A percentile compares a stretch with the other conserved stretches of the same genome.
These are phyloP conservation scores for Saccharomycopsis guyanensis DNA, from an alignment of 805 yeast species.

Conservation along the genomic window DNA sequence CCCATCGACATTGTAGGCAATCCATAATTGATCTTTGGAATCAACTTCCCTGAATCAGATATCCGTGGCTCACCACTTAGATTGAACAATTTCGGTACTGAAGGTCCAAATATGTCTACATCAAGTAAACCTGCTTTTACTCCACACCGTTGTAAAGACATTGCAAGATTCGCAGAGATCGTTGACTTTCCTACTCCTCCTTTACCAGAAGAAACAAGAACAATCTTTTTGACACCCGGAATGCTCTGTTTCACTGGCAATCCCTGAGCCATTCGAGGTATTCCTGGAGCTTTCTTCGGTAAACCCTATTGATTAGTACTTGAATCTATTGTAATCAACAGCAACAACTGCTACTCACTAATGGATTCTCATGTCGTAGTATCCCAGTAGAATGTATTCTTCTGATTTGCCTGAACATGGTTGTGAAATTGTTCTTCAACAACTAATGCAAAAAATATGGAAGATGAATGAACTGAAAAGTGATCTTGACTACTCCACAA, in stretches of 20 bases:
- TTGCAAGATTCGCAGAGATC: slow-evolving; percentile 55
- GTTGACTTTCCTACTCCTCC: slow-evolving; percentile 99
- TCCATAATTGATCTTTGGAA: slow-evolving; percentile 69
- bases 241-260: slow-evolving; percentile 49
- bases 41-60: slow-evolving; percentile 41
- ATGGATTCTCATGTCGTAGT: slow-evolving; percentile 40
- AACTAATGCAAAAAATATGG: background rate
- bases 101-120: slow-evolving; percentile 81
- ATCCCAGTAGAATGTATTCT: background rate
- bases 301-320: slow-evolving; percentile 21
- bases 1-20: slow-evolving; percentile 88
- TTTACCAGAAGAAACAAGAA: slow-evolving; percentile 74
- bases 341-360: slow-evolving; percentile 34
- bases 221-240: slow-evolving; percentile 51
- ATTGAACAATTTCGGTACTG: slow-evolving; percentile 66
- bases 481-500: background rate
- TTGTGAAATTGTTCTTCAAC: slow-evolving; percentile 1
- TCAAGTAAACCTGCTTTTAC: slow-evolving; percentile 63
- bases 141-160: slow-evolving; percentile 47
- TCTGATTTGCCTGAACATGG: background rate
- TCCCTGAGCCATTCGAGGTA: slow-evolving; percentile 40
- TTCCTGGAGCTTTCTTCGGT: slow-evolving; percentile 16
- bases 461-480: background rate
- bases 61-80: slow-evolving; percentile 63
- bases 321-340: background rate